Conservation (phyloP, 257 asterid species). For the Solanum gracilifrons region DNA sequence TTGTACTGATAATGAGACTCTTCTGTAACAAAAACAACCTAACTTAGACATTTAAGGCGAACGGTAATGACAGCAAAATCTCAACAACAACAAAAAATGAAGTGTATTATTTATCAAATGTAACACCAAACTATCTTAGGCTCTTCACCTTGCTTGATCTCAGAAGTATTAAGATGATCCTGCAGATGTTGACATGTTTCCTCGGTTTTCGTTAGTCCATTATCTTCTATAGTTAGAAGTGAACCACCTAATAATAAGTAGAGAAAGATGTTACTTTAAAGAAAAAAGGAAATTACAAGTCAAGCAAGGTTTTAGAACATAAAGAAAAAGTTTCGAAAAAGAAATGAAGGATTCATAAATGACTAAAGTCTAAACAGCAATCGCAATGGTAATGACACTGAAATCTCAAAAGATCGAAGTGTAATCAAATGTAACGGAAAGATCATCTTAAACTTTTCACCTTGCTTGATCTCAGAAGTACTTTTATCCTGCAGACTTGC, state of each 20-base stretch:
- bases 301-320: not conserved
- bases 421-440: not conserved
- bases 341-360: not conserved
- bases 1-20: slow-evolving; percentile 12
- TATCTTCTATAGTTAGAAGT: not conserved
- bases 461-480: not conserved
- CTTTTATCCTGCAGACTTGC: not conserved
- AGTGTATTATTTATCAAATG: not conserved
- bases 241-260: not conserved
- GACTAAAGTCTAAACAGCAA: not conserved
- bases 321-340: not conserved
- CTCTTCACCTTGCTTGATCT: not conserved
- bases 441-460: not conserved
- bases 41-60: not conserved
- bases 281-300: not conserved
- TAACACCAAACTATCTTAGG: not conserved
- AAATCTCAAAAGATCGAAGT: not conserved
- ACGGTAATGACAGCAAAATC: not conserved
- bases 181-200: not conserved
- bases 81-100: not conserved
- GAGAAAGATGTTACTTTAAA: not conserved
- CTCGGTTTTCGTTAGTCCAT: not conserved
- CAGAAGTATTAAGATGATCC: not conserved
- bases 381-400: not conserved
- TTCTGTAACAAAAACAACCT: not conserved